Evolutionary conservation across 306 rosid genomes (phyloP), one percentile per base, ranked within the genome.

Genomic region (Comarum palustre): DNA sequence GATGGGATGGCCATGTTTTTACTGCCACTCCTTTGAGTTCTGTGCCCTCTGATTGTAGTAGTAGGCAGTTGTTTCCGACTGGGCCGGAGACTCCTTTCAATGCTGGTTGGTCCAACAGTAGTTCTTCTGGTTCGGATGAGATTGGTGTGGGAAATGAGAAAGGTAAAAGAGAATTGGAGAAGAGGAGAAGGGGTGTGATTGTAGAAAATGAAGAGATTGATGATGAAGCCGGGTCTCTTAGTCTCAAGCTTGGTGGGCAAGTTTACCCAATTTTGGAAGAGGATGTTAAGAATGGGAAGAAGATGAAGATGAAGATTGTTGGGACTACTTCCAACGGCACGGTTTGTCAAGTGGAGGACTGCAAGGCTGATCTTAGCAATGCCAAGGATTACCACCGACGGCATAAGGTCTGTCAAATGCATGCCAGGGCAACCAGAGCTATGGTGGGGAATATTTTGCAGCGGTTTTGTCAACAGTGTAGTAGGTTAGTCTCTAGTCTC

Each of bases 391-490:
- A 94, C 82, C 97, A 94, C 43, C 71, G 97, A 32, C 84, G 99
- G 24, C 99, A 94, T 78, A 94, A 91, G 77, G 99, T 94, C 66
- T 94, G 99, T 60, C 93, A 89, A 77, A 67, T 87, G 75, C 99
- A 94, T 81, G 90, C 99, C 45, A 94, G 91, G 88, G 96, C 96
- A 13, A 79, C 78, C 75, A 86, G 73, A 76, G 97, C 99, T 1
- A 91, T 80, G 57, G 97, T 94, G 6, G 96, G 90, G 24, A 90
- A 80, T 38, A 78, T 80, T 17, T 77, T 91, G 99, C 97, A 94
- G 78, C 80, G 99, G 39, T 94, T 94, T 80, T 94, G 99, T 78
- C 99, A 94, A 69, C 99, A 94, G 74, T 94, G 99, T 75, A 94
- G 99, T 73, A 86, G 99, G 99, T 88, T 73, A 77, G 85, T 74